Evolutionary conservation across 2,329 filamentous ascomycete species (phyloP).

Genomic region (Trichoderma sp.): DNA sequence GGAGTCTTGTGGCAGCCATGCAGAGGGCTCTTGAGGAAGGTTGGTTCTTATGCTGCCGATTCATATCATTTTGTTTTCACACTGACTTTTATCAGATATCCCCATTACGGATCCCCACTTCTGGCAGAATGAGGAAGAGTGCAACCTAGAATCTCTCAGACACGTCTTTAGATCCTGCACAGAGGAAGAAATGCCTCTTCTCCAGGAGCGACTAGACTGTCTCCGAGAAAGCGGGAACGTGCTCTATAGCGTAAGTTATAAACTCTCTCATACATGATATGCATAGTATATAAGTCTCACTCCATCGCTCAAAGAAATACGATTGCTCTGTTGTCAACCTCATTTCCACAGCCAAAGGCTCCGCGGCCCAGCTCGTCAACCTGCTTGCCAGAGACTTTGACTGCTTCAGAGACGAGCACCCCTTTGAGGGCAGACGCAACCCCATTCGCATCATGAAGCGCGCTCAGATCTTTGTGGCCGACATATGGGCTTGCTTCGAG

Average conservation of each 20-base stretch:
- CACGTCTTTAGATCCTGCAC: constrained; percentile 85
- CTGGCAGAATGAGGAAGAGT: constrained; percentile 76
- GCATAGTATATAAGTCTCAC: not conserved
- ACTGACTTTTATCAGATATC: not conserved
- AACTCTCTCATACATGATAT: not conserved
- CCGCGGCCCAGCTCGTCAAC: constrained; percentile 83
- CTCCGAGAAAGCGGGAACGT: constrained; percentile 80
- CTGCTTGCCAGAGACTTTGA: constrained; percentile 76
- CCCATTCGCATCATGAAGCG: constrained; percentile 84
- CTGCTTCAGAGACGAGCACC: constrained; percentile 80
- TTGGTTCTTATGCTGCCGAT: constrained; percentile 24
- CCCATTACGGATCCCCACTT: constrained; percentile 79
- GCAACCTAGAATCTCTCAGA: constrained; percentile 68
- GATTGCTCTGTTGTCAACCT: constrained; percentile 70
- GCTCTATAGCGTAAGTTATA: constrained; percentile 63
- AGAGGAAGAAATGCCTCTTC: constrained; percentile 80
- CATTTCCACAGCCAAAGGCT: constrained; percentile 70
- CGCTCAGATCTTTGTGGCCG: constrained; percentile 92
- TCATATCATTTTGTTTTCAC: not conserved
- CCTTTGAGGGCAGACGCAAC: constrained; percentile 66
- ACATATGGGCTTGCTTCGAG: constrained; percentile 94
- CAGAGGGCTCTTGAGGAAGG: constrained; percentile 87
- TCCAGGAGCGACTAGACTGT: constrained; percentile 73
- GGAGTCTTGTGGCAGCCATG: constrained; percentile 84
- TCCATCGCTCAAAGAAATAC: constrained; percentile 57